Evolutionary conservation across 768 basidiomycete species (phyloP).

Genomic region (Lentinula sp.): DNA sequence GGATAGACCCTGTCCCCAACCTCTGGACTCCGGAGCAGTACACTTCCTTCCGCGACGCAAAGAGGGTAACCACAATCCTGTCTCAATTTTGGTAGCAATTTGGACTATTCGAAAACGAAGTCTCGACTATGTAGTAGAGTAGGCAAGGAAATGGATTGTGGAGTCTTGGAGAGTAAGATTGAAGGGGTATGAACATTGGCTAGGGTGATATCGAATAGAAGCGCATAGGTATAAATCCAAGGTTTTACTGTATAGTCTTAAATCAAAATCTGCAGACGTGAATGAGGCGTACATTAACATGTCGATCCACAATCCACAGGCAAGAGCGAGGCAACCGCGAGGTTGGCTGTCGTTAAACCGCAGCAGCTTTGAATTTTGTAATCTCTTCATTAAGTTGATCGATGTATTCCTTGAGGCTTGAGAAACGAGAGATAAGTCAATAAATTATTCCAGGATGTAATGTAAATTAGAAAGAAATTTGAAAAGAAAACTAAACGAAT

Average conservation of each 20-base stretch:
- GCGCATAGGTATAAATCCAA: constrained; percentile 7
- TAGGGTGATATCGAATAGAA: constrained; percentile 5
- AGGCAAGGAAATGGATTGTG: neutral
- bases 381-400: constrained; percentile 40
- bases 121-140: neutral
- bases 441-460: constrained; percentile 22
- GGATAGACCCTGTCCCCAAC: no score
- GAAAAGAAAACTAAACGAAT: constrained; percentile 33
- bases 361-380: constrained; percentile 10
- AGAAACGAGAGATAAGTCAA: constrained; percentile 22
- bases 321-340: neutral
- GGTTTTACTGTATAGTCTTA: neutral
- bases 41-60: no score
- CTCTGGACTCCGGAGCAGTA: no score
- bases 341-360: neutral
- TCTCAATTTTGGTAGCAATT: no score
- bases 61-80: no score
- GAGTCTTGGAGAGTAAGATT: neutral
- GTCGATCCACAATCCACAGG: neutral
- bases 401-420: constrained; percentile 66
- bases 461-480: constrained; percentile 4
- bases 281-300: neutral
- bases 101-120: no score
- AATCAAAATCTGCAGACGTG: neutral
- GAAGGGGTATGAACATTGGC: constrained; percentile 5